Base-by-base conservation (phyloP, 345 rosid species). In the Pelargonium nanum region DNA sequence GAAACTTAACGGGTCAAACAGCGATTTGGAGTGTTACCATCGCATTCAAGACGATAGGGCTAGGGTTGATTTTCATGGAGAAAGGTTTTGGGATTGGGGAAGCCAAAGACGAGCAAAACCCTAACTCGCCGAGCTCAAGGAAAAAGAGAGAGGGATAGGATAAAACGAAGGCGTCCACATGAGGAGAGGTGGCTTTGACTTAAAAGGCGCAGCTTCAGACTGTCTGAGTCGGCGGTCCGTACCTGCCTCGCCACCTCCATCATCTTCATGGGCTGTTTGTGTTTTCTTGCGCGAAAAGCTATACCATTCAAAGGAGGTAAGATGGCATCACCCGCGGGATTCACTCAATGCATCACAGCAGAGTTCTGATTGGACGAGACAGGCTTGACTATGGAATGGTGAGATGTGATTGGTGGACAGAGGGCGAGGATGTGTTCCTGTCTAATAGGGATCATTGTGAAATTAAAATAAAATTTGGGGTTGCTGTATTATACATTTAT, bases 281-380 rank as follows among this genome's bases (percentile, higher is more conserved):
- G 48, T 65, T 65, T 65, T 8, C 74, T 70, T 70, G 69, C 44
- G 57, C 69, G 65, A 52, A 64, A 70, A 70, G 74, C 53, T 15
- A 34, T 5, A 5, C 45, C 4, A 34, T 34, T 34, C 45, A 34
- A 34, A 34, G 45, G 12, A 9, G 7, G 12, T 34, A 9, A 5
- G 45, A 34, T 34, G 12, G 1, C 1, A 10, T 34, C 12, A 34
- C 45, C 1, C 12, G 45, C 45, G 4, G 13, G 45, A 1, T 34
- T 5, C 7, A 15, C 12, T 34, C 1, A 34, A 15, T 34, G 1
- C 12, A 34, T 34, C 13, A 34, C 45, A 10, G 6, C 12, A 1
- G 13, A 1, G 12, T 3, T 34, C 13, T 34, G 45, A 34, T 34
- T 4, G 45, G 45, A 34, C 1, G 45, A 5, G 6, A 34, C 12